Percentiles rank a stretch among this genome's conserved stretches.
phyloP scores from a whole-genome alignment of 2,329 filamentous ascomycete genomes.

The Colletotrichum tabaci region DNA sequence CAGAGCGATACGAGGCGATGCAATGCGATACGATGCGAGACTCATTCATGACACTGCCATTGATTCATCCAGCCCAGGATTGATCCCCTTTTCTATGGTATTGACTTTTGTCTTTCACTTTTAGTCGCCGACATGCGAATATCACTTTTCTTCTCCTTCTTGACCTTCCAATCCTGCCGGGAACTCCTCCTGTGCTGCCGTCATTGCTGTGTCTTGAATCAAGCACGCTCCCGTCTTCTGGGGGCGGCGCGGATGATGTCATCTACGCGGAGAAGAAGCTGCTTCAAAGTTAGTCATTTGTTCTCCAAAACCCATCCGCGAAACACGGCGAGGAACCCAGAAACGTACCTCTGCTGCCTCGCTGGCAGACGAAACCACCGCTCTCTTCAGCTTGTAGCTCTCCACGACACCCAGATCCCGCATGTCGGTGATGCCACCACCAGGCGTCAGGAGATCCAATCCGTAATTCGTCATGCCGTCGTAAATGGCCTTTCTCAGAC shows the following conservation, averaged over 20 bases:
- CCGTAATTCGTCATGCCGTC: constrained; percentile 94
- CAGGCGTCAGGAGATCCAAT: constrained; percentile 88
- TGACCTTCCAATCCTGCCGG: constrained; percentile 26
- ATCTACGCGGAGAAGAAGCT: constrained; percentile 94
- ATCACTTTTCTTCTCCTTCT: constrained; percentile 23
- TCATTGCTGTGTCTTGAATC: constrained; percentile 45
- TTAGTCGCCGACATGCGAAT: constrained; percentile 31
- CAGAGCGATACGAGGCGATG: neutral
- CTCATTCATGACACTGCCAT: constrained; percentile 38
- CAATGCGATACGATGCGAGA: neutral
- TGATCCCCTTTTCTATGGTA: constrained; percentile 40
- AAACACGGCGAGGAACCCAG: too few species aligned
- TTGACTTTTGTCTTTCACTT: constrained; percentile 35
- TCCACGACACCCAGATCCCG: constrained; percentile 94
- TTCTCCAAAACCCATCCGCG: neutral
- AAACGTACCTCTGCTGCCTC: constrained; percentile 92
- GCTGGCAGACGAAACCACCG: constrained; percentile 96
- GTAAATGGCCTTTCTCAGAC: constrained; percentile 94
- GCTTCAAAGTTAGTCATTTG: constrained; percentile 39
- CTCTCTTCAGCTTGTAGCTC: constrained; percentile 98
- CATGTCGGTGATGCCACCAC: constrained; percentile 96
- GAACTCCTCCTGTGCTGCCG: constrained; percentile 26
- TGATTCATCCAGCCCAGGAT: constrained; percentile 40
- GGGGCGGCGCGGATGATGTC: constrained; percentile 98
- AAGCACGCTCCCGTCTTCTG: constrained; percentile 84